Conservation (phyloP, 495 filamentous ascomycete species). For the Xylaria telfairii region DNA sequence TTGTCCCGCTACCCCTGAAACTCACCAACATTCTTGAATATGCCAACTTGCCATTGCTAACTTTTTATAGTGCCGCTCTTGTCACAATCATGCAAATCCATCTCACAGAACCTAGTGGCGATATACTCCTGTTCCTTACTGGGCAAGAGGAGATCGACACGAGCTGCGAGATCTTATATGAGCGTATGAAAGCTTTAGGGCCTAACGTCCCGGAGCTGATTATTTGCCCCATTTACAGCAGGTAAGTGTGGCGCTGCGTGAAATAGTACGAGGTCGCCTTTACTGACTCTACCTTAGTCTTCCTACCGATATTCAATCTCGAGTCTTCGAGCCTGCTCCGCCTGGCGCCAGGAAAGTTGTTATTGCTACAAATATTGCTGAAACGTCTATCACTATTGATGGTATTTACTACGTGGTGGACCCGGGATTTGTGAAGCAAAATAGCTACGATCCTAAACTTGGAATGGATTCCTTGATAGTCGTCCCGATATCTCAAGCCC, state of each 20-base stretch:
- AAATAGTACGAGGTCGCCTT: background rate
- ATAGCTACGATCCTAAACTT: conserved; percentile 94
- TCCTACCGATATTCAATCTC: conserved; percentile 85
- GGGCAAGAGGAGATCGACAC: conserved; percentile 99
- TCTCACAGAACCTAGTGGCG: conserved; percentile 85
- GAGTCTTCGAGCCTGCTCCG: conserved; percentile 92
- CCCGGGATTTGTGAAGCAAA: conserved; percentile 97
- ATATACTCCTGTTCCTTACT: conserved; percentile 95
- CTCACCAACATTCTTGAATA: background rate
- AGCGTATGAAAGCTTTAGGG: conserved; percentile 95
- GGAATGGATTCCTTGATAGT: conserved; percentile 97
- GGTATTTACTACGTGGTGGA: conserved; percentile 97
- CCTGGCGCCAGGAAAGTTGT: conserved; percentile 91
- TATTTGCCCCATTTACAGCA: conserved; percentile 85
- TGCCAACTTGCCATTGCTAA: background rate
- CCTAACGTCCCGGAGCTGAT: conserved; percentile 89
- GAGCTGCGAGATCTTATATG: conserved; percentile 86
- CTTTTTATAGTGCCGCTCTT: conserved; percentile 65
- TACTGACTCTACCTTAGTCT: conserved; percentile 16
- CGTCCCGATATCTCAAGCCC: conserved; percentile 94
- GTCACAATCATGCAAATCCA: conserved; percentile 99
- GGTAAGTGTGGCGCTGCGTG: conserved; percentile 51
- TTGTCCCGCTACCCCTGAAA: background rate
- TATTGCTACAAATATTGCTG: conserved; percentile 98
- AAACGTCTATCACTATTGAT: conserved; percentile 97